Base-by-base conservation (phyloP, 768 basidiomycete species). In the Termitomyces sp. region DNA sequence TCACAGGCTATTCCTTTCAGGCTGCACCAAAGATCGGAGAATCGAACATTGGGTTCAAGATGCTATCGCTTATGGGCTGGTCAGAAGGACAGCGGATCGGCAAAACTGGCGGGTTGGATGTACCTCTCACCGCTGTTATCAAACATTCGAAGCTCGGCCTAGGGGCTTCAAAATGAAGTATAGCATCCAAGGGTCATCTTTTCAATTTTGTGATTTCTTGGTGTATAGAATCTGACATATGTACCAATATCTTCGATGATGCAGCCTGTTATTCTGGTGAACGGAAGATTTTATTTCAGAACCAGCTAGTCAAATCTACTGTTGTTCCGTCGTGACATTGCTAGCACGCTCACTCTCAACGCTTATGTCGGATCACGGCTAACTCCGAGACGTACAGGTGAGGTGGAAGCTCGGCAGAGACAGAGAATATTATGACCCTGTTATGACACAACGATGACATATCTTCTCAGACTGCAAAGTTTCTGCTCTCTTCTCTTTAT, bases 51-150 rank as follows among this genome's bases (percentile, higher is more conserved):
- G 96, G 96, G 0, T 97, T 96, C 75, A 83, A 73, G 73, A 82
- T 98, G 84, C 69, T 98, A 60, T 84, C 87, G 16, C 77, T 81
- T 59, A 97, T 98, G 95, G 95, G 95, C 41, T 96, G 94, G 94
- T 69, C 82, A 3, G 90, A 93, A 64, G 94, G 94, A 0, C 79
- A 84, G 41, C 75, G 80, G 12, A 94, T 96, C 63, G 94, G 94
- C 0, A 65, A 71, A 6, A 74, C 78, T 8, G 81, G 73, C 32
- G 92, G 92, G 0, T 70, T 96, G 54, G 85, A 87, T 25, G 83
- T 72, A 5, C 94, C 94, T 34, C 73, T 97, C 53, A 84, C 84
- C 0, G 94, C 92, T 12, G 82, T 93, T 49, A 87, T 95, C 69
- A 97, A 95, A 73, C 83, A 82, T 58, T 86, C 92, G 17, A 95